Base-by-base conservation (phyloP, 2,329 filamentous ascomycete genomes). In the Fusarium sp. region DNA sequence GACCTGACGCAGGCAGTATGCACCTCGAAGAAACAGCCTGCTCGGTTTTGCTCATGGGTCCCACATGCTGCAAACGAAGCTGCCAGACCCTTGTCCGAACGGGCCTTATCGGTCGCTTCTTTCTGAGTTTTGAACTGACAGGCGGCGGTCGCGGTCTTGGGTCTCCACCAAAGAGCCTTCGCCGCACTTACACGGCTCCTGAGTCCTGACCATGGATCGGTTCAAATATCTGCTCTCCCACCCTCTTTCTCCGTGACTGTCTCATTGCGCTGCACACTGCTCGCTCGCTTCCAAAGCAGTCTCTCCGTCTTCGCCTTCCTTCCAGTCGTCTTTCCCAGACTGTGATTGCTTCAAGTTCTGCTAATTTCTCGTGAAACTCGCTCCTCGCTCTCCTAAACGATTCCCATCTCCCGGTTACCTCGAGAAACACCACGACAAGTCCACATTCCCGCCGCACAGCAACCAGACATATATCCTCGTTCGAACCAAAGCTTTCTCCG, bases 171-270 rank as follows among this genome's bases (percentile, higher is more conserved):
- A 27, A 67, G 54, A 67, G 38, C 49, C 50, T 53, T 57, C 42
- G 61, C 62, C 51, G 70, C 71, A 73, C 71, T 74, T 74, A 75
- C 64, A 74, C 60, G 53, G 40, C 27, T 62, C 38, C 58, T 58
- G 27, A 29, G 27, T 29, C 50, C 34, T 61, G 20, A 29, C 33
- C 54, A 31, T 40, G 34, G 38, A 31, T 40, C 27, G 34, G 38
- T 73, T 74, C 73, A 75, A 74, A 75, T 75, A 75, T 67, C 64
- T 49, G 55, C 49, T 75, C 73, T 73, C 63, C 70, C 70, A 65
- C 72, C 73, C 67, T 63, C 62, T 60, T 51, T 51, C 56, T 49
- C 50, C 23, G 49, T 50, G 38, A 34, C 29, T 38, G 36, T 56
- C 44, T 56, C 25, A 69, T 53, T 51, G 31, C 34, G 42, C n/a